Base-by-base conservation (phyloP, 2,329 filamentous ascomycete species). In the Aspergillus hiratsukae region DNA sequence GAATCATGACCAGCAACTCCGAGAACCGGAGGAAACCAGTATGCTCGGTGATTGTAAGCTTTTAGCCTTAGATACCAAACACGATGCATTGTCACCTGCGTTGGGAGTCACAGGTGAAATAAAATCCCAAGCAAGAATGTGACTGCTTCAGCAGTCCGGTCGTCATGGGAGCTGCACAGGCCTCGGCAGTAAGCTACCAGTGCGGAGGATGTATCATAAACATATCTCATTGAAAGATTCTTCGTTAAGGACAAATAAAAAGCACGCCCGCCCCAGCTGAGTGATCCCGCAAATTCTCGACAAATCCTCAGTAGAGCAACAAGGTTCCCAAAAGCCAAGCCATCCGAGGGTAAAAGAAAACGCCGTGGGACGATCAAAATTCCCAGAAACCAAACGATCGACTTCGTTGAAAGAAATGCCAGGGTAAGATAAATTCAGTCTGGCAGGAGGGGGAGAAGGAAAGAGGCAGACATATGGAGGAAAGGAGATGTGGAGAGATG, bases 401-500 rank as follows among this genome's bases (percentile, higher is more conserved):
- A 43, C 40, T 43, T 9, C 10, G 8, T 43, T 21, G 40, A 19
- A 43, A 43, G 40, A 21, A 25, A 46, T 19, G 19, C 21, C 21
- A 23, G 6, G 10, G 19, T 25, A 52, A 43, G 25, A 51, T 41
- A 55, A 28, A 46, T 48, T 27, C 53, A 55, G 31, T 27, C 43
- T 27, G 6, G 23, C 6, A 46, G 10, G 5, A 46, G 10, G 23
- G 21, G 21, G 17, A 10, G 10, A 14, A 23, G 48, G 21, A 53
- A 48, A 31, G 19, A 31, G 43, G 6, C 23, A 46, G 50, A 37
- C 27, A 53, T 48, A 31, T 25, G 48, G 49, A 54, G 27, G 43
- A 53, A 53, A 58, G 50, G 53, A 45, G 41, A 41, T 28, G 37
- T 46, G n/a, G 35, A 56, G 46, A 46, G 40, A 48, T 31, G 25